Conservation (phyloP, 2,329 filamentous ascomycete genomes). For the Epichloe gansuensis region DNA sequence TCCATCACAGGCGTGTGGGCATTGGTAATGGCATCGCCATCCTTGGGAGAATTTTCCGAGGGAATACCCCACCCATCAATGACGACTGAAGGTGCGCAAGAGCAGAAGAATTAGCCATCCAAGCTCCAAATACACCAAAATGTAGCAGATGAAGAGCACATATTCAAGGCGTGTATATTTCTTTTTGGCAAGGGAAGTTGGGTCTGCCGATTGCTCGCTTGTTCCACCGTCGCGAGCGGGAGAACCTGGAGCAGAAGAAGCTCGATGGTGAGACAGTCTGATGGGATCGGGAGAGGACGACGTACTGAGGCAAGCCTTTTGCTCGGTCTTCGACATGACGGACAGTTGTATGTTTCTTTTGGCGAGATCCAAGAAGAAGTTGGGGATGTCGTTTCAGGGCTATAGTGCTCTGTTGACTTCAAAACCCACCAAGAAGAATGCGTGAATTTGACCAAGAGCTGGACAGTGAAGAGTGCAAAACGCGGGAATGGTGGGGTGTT, state of each 20-base stretch:
- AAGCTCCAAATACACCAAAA: conserved; percentile 44
- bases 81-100: conserved; percentile 56
- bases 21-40: conserved; percentile 91
- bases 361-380: not conserved
- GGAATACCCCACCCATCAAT: conserved; percentile 98
- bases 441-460: conserved; percentile 5
- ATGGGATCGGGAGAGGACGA: conserved; percentile 24
- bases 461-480: not conserved
- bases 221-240: conserved; percentile 1
- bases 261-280: conserved; percentile 12
- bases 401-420: conserved; percentile 1
- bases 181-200: not conserved
- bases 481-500: conserved; percentile 4
- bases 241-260: conserved; percentile 4
- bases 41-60: conserved; percentile 62
- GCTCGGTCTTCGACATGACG: conserved; percentile 42
- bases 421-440: not conserved
- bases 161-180: conserved; percentile 17
- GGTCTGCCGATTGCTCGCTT: conserved; percentile 6
- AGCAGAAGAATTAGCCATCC: conserved; percentile 48
- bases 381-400: not conserved
- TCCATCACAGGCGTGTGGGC: conserved; percentile 95
- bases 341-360: conserved; percentile 4
- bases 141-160: conserved; percentile 36
- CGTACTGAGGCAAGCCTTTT: conserved; percentile 52